Base-by-base conservation (phyloP, 108 stramenopile genomes). In the Chaetoceros tenuissimus region DNA sequence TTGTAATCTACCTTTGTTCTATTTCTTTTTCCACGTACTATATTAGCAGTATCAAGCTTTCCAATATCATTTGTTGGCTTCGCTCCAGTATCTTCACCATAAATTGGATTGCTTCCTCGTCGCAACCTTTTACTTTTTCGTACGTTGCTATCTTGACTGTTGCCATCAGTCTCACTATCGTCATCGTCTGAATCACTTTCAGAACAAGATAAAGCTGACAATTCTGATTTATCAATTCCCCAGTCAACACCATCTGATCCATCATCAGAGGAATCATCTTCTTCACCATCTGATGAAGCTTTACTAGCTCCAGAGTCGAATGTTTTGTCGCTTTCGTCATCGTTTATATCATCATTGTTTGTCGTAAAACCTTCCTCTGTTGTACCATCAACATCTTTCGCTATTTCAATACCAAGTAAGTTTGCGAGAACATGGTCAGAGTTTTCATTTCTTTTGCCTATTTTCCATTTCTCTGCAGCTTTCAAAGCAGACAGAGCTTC, bases 1-100 rank as follows among this genome's bases (percentile, higher is more conserved):
- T 68, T 55, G 51, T 94, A 94, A 60, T 94, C 88, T 1, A 90
- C 83, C 46, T 63, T 63, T 13, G 61, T 80, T 8, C 92, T 70
- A 31, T 67, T 67, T 1, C 92, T 80, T 53, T 87, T 90, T 10
- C 92, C 92, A 30, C 56, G 27, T 2, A 94, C 50, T 64, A 94
- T 90, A 60, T 94, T 94, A 31, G 66, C 46, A 55, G 69, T 64
- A 57, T 88, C 82, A 20, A 94, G 70, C 16, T 49, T 66, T 31
- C 81, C 81, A 31, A 68, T 44, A 63, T 74, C 77, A 13, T 31
- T 20, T 2, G 21, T n/a, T 29, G 22, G 3, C 2, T 52, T 5
- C 25, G 24, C 24, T 16, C 53, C 52, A 53, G 23, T 26, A 2
- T 47, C 24, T 13, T 60, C 47, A 29, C 21, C 56, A 23, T 48